These are phyloP conservation scores for Boechera stricta DNA, from an alignment of 345 rosid species.

Conservation along the genomic window DNA sequence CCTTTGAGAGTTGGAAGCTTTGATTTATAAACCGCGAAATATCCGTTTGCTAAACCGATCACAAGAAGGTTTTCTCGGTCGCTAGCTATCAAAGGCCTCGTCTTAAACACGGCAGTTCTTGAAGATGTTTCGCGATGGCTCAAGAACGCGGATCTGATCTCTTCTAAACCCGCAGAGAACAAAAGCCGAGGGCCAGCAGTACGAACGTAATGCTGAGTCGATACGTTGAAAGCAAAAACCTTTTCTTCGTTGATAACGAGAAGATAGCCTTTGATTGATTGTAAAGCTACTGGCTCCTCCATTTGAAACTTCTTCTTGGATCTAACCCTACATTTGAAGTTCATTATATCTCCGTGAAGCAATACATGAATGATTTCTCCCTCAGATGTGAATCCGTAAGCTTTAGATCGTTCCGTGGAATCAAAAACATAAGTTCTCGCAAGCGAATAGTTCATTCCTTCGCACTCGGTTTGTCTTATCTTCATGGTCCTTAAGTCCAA, in stretches of 20 bases:
- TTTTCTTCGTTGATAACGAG: conserved; percentile 63
- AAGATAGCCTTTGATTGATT: conserved; percentile 84
- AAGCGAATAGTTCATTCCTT: conserved; percentile 74
- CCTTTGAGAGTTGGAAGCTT: conserved; percentile 69
- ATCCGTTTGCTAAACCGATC: conserved; percentile 78
- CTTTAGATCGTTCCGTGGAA: conserved; percentile 82
- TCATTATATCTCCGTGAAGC: conserved; percentile 81
- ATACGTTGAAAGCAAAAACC: conserved; percentile 77
- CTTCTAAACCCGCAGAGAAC: conserved; percentile 80
- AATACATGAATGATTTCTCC: conserved; percentile 80
- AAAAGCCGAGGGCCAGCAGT: conserved; percentile 67
- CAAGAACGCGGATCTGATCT: conserved; percentile 76
- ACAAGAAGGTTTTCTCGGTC: conserved; percentile 83
- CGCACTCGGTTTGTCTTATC: conserved; percentile 83
- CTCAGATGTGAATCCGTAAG: conserved; percentile 84
- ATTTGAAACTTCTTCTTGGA: conserved; percentile 78
- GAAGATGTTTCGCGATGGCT: conserved; percentile 46
- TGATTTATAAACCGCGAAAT: conserved; percentile 78
- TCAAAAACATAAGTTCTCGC: conserved; percentile 73
- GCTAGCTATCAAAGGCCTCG: conserved; percentile 69
- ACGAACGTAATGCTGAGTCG: conserved; percentile 77
- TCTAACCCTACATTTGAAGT: conserved; percentile 95
- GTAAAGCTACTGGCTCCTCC: conserved; percentile 70
- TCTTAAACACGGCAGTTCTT: conserved; percentile 33
- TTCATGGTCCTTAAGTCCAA: conserved; percentile 89